Base-by-base conservation (phyloP, 2,329 filamentous ascomycete species). In the Talaromyces verruculosus region DNA sequence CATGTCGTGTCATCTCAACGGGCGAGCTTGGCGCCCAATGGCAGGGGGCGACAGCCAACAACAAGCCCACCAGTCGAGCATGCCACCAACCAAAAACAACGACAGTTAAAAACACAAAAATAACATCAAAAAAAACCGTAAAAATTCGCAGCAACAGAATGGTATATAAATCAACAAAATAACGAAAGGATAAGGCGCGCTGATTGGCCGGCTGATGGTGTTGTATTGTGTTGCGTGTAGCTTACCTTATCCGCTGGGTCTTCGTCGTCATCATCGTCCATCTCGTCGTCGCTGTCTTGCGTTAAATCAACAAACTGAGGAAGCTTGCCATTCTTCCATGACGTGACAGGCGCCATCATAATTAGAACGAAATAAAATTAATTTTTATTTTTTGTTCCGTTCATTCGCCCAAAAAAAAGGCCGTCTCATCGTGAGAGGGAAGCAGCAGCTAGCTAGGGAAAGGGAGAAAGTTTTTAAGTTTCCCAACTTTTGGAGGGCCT, bases 51-150 rank as follows among this genome's bases (percentile, higher is more conserved):
- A 35, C 8, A 3, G 33, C 33, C 33, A 35, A 11, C 33, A 19
- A 45, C n/a, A 22, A 11, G 41, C n/a, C 43, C 43, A 25, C 5
- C 19, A 25, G 5, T 47, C 22, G 22, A 28, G 22, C 22, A 30
- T n/a, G 49, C 15, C 49, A 30, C 17, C 25, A 53, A 10, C 28
- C 13, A 11, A n/a, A 33, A 64, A 49, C 33, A 45, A 55, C 30
- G 22, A n/a, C n/a, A 66, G 43, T 43, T 66, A 66, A 66, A 63
- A 66, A 63, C 22, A 55, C 30, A 35, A 28, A 63, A 66, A 60
- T 22, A 35, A 55, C 28, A 63, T 59, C 51, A 63, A 55, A 66
- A 30, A 55, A 49, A 66, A 41, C 37, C 43, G n/a, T 8, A 25
- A 33, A 33, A 53, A 39, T 19, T 49, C 51, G 17, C 51, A 37